Percentiles rank a stretch among this genome's conserved stretches.
Conservation (phyloP, 2,329 filamentous ascomycete genomes). For the Ascocoryne sarcoides region DNA sequence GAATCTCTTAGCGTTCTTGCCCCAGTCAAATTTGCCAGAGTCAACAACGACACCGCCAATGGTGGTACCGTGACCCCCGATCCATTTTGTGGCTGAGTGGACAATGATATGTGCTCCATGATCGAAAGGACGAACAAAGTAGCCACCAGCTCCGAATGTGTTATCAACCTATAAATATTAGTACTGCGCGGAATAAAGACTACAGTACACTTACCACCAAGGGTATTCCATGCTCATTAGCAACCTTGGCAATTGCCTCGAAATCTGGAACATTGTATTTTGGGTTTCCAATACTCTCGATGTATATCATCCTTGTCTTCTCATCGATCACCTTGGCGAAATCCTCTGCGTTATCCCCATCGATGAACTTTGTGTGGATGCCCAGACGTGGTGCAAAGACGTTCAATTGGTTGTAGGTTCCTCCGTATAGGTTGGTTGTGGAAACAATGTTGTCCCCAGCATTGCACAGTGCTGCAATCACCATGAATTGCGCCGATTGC, state of each 20-base stretch:
- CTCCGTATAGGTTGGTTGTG: conserved; percentile 85
- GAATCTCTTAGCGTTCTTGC: conserved; percentile 72
- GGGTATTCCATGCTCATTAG: conserved; percentile 56
- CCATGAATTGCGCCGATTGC: conserved; percentile 87
- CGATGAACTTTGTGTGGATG: conserved; percentile 79
- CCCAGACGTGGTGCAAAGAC: conserved; percentile 81
- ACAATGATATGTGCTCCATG: conserved; percentile 49
- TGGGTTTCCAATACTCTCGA: conserved; percentile 86
- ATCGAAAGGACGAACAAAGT: conserved; percentile 76
- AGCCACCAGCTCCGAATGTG: conserved; percentile 90
- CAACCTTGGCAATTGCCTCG: conserved; percentile 73
- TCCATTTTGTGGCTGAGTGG: conserved; percentile 86
- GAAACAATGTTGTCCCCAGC: conserved; percentile 89
- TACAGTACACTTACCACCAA: conserved; percentile 33
- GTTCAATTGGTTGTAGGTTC: conserved; percentile 97
- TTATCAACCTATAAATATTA: conserved; percentile 54
- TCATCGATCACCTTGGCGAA: conserved; percentile 80
- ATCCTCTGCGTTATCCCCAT: conserved; percentile 70
- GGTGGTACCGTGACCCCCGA: conserved; percentile 89
- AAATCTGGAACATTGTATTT: conserved; percentile 90
- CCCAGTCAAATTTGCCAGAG: conserved; percentile 91
- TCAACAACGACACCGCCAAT: conserved; percentile 82
- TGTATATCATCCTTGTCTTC: conserved; percentile 83
- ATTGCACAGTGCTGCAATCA: conserved; percentile 74
- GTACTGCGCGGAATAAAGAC: background rate